Evolutionary conservation across 2,329 filamentous ascomycete species (phyloP), one percentile per base, ranked within the genome.

Genomic region (Cordyceps cateniannulata): DNA sequence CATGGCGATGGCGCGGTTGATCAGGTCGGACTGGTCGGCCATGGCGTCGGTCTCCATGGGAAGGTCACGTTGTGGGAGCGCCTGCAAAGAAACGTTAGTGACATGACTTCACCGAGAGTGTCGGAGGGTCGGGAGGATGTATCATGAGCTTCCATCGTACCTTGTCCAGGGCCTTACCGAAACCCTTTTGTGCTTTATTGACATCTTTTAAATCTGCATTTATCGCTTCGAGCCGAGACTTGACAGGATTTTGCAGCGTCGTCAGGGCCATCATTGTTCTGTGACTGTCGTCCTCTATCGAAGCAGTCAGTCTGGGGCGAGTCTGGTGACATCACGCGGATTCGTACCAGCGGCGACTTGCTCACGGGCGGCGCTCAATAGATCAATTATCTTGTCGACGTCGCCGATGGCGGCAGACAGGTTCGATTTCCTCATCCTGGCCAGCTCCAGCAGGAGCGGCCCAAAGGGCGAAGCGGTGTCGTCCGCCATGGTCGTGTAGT

Each of bases 1-100:
- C 92, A 98, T 97, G 10, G 90, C 90, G 67, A 99, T 96, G 7
- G 95, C 93, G 61, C 93, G 86, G 75, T 97, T 96, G 70, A 98
- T 91, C 14, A 97, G 81, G 18, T 82, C 79, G 4, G 89, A 83
- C 65, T 96, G 86, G 22, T 87, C 83, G 1, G 85, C 86, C 73
- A 97, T 85, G 38, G 87, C 88, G 73, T 96, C 91, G 68, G 91
- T 87, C 62, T 93, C 89, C 69, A 86, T 89, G 16, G 87, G 89
- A 0, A 93, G 85, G 16, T 89, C 79, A 16, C 86, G 85, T 10
- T 73, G 68, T 5, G 77, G 80, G 6, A 74, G 63, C 20, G 74
- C 75, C 73, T 76, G 24, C 14, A 52, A 9, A 18, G n/a, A 42
- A 44, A 29, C 53, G 22, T 42, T 35, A 52, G 66, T 60, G 71